These are phyloP conservation scores for Aspergillus sp. DNA, from an alignment of 2,329 filamentous ascomycete species.

Conservation along the genomic window DNA sequence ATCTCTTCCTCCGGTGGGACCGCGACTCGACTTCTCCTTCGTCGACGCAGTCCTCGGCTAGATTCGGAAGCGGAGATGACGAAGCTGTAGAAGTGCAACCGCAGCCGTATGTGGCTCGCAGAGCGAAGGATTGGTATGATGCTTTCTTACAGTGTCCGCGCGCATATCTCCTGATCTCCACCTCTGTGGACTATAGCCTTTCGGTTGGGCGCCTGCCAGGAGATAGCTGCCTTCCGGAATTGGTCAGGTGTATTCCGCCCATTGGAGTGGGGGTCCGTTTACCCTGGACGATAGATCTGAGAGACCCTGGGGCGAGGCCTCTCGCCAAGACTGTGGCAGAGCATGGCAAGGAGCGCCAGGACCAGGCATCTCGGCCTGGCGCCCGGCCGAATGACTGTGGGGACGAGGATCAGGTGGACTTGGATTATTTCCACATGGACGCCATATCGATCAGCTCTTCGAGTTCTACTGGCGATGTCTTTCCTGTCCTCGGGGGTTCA, in stretches of 20 bases:
- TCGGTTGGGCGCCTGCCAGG: slow-evolving; percentile 20
- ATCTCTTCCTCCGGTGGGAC: slow-evolving; percentile 21
- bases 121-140: slow-evolving; percentile 23
- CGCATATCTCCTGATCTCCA: slow-evolving; percentile 29
- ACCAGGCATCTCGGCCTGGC: not conserved
- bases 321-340: not conserved
- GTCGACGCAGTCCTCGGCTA: not conserved
- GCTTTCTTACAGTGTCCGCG: slow-evolving; percentile 25
- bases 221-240: slow-evolving; percentile 20
- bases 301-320: not conserved
- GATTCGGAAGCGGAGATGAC: not conserved
- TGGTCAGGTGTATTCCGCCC: slow-evolving; percentile 20
- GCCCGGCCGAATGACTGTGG: not conserved
- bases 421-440: slow-evolving; percentile 15
- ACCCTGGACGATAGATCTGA: slow-evolving; percentile 19
- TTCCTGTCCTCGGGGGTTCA: not conserved
- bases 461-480: not conserved
- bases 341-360: too few species aligned
- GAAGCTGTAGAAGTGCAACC: not conserved
- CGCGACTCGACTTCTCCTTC: not conserved
- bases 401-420: slow-evolving; percentile 1
- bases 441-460: not conserved
- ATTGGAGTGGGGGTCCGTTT: slow-evolving; percentile 18
- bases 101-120: not conserved
- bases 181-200: slow-evolving; percentile 25